These are phyloP conservation scores for Cordyceps farinosa DNA, from an alignment of 2,329 filamentous ascomycete genomes.

Conservation along the genomic window DNA sequence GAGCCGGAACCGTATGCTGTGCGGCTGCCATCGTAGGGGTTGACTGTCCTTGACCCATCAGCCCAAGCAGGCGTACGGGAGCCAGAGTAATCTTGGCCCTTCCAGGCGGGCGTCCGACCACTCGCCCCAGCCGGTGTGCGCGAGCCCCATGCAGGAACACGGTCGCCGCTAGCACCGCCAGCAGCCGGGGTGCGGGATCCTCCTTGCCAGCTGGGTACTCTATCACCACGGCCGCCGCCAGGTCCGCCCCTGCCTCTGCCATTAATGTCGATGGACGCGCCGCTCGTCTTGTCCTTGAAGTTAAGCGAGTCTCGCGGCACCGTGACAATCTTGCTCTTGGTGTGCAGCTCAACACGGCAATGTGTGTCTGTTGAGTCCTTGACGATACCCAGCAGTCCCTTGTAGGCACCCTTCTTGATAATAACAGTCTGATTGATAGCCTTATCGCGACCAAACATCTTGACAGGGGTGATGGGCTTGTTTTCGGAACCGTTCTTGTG, in stretches of 20 bases:
- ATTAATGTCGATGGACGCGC: constrained; percentile 71
- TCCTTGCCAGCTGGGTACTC: constrained; percentile 56
- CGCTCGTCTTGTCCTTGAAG: constrained; percentile 81
- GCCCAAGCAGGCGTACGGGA: constrained; percentile 69
- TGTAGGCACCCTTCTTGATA: constrained; percentile 82
- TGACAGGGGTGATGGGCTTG: constrained; percentile 59
- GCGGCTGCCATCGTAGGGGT: constrained; percentile 69
- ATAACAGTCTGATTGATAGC: constrained; percentile 89
- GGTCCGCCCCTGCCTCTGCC: constrained; percentile 46
- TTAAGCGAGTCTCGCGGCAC: constrained; percentile 77
- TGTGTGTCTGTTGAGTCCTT: constrained; percentile 87
- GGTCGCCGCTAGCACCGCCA: constrained; percentile 54
- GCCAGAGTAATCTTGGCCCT: constrained; percentile 48
- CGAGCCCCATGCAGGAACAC: constrained; percentile 74
- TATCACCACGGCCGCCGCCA: constrained; percentile 44
- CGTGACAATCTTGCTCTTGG: constrained; percentile 87
- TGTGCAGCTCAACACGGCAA: constrained; percentile 88
- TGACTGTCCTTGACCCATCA: constrained; percentile 63
- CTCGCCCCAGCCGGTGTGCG: constrained; percentile 55
- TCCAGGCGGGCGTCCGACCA: constrained; percentile 62
- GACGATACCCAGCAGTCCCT: constrained; percentile 90
- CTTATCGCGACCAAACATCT: constrained; percentile 74
- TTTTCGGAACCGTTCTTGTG: constrained; percentile 55
- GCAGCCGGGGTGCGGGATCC: constrained; percentile 67
- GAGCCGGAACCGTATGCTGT: constrained; percentile 74